Percentiles rank a stretch among this genome's conserved stretches.
These are phyloP conservation scores for Berberis vulgaris DNA, from an alignment of 164 flowering plant genomes.

Conservation along the genomic window DNA sequence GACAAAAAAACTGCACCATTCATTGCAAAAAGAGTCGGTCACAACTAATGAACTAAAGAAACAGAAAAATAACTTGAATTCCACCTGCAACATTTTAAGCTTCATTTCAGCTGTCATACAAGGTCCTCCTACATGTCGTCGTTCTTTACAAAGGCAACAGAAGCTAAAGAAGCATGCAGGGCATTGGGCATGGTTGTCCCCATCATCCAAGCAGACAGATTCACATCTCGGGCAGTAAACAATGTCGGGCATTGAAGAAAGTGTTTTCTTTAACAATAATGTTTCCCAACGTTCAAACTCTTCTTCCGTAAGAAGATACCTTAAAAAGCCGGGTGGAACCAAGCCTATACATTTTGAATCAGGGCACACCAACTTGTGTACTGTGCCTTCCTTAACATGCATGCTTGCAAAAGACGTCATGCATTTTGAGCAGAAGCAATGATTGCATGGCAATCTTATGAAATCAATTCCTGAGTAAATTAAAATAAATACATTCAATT, in stretches of 20 bases:
- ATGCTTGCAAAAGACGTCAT: conserved; percentile 65
- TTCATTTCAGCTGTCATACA: conserved; percentile 73
- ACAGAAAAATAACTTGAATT: too few species aligned
- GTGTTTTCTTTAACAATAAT: conserved; percentile 61
- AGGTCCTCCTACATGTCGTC: conserved; percentile 66
- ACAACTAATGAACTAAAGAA: too few species aligned
- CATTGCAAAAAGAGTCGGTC: too few species aligned
- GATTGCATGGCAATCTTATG: conserved; percentile 66
- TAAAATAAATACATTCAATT: neutral
- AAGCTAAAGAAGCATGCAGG: conserved; percentile 81
- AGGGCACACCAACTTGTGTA: conserved; percentile 66
- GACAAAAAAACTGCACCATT: too few species aligned
- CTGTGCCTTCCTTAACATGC: conserved; percentile 75
- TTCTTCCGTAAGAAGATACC: conserved; percentile 56
- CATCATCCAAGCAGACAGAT: conserved; percentile 83
- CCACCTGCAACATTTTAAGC: conserved; percentile 68
- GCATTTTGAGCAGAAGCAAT: conserved; percentile 83
- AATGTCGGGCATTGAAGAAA: conserved; percentile 83
- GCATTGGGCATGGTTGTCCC: conserved; percentile 77
- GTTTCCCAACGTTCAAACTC: conserved; percentile 89
- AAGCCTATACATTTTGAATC: conserved; percentile 56
- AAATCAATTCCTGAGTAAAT: conserved; percentile 58
- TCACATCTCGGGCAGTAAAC: conserved; percentile 90
- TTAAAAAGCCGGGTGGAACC: conserved; percentile 71
- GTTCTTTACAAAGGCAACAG: conserved; percentile 78